Percentiles rank a stretch among this genome's conserved stretches.
phyloP scores from a whole-genome alignment of 768 basidiomycete genomes.

The Leccinum longicurvipes region DNA sequence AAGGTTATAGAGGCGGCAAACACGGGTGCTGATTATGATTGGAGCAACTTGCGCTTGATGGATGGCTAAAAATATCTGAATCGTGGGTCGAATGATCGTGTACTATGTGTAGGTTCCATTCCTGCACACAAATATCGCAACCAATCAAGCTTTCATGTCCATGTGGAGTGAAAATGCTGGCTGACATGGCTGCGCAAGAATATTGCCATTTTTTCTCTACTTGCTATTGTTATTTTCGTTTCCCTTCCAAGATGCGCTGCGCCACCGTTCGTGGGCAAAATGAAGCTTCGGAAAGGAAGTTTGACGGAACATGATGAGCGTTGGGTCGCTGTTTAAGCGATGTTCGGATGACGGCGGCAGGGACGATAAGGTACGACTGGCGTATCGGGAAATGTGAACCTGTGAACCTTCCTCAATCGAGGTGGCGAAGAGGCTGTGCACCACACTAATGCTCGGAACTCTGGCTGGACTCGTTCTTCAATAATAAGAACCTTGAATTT shows the following conservation, averaged over 20 bases:
- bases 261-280: conserved; percentile 12
- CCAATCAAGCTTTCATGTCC: neutral
- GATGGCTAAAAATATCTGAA: conserved; percentile 11
- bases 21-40: conserved; percentile 8
- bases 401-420: conserved; percentile 9
- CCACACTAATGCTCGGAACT: neutral
- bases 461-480: neutral
- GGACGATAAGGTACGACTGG: conserved; percentile 16
- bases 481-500: neutral
- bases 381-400: conserved; percentile 26
- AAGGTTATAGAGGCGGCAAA: conserved; percentile 13
- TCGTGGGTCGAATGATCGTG: conserved; percentile 1
- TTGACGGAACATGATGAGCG: conserved; percentile 21
- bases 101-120: neutral
- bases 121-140: neutral
- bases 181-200: conserved; percentile 13
- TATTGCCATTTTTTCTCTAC: conserved; percentile 15
- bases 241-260: neutral
- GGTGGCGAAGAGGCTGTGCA: conserved; percentile 12
- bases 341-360: conserved; percentile 20
- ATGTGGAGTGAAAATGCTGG: conserved; percentile 3
- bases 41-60: conserved; percentile 10
- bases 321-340: conserved; percentile 25
- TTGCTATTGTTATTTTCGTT: conserved; percentile 18
- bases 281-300: conserved; percentile 11